These are phyloP conservation scores for Aspergillus kassunensis DNA, from an alignment of 495 filamentous ascomycete species.

Conservation along the genomic window DNA sequence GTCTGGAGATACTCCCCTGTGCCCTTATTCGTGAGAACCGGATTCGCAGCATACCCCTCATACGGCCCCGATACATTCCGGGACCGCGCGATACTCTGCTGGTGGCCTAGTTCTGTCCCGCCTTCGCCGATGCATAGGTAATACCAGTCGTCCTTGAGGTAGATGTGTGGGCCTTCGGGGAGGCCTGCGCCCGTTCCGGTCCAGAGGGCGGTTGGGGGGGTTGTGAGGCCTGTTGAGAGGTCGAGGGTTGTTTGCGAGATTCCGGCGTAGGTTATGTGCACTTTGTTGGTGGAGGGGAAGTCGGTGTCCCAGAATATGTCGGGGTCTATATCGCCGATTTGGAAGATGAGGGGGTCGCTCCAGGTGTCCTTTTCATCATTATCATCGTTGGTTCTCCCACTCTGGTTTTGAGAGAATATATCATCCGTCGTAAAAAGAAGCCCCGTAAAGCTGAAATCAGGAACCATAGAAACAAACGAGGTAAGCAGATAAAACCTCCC, in stretches of 20 bases:
- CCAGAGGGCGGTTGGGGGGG: constrained; percentile 45
- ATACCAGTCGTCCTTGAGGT: constrained; percentile 53
- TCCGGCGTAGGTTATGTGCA: constrained; percentile 14
- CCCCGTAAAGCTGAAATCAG: constrained; percentile 2
- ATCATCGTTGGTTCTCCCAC: too few species aligned
- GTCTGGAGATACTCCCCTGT: constrained; percentile 24
- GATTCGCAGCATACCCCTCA: constrained; percentile 25
- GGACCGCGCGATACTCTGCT: constrained; percentile 49
- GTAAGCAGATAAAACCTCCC: constrained; percentile 21
- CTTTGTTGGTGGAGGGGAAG: background rate
- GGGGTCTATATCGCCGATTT: constrained; percentile 18
- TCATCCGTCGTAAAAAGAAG: constrained; percentile 19
- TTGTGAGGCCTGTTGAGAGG: constrained; percentile 13
- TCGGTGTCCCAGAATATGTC: constrained; percentile 28
- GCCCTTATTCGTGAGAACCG: constrained; percentile 15
- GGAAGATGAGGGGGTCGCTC: constrained; percentile 19
- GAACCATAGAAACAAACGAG: constrained; percentile 7
- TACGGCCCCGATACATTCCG: constrained; percentile 54
- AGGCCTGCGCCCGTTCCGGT: constrained; percentile 49
- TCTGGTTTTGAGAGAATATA: too few species aligned
- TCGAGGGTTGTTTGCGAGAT: constrained; percentile 16
- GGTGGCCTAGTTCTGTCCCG: constrained; percentile 57
- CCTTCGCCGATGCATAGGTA: constrained; percentile 60
- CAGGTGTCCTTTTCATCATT: constrained; percentile 20
- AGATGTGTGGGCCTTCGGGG: constrained; percentile 60